Evolutionary conservation across 2,329 filamentous ascomycete species (phyloP), one percentile per base, ranked within the genome.

Genomic region (Talaromyces amestolkiae): DNA sequence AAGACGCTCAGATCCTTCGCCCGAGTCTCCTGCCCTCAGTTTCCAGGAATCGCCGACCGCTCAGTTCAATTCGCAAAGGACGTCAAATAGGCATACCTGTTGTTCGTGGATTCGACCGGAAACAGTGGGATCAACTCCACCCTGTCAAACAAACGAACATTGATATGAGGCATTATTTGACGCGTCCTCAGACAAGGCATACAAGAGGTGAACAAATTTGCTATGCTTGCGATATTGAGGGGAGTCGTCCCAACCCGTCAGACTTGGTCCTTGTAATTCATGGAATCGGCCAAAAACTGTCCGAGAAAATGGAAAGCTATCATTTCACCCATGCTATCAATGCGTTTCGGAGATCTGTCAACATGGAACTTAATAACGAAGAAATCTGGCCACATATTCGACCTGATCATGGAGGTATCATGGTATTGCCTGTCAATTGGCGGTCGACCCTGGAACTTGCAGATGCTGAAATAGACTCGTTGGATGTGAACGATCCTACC

Each of bases 301-400:
- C 93, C 0, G 93, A 99, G 75, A 85, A 93, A 13, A 92, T 98
- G 67, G 94, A 98, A 77, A 97, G 92, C 71, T 99, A 93, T 72
- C 92, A 98, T 76, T 99, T 99, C 72, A 99, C 95, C 0, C 94
- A 98, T 76, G 91, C 93, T 5, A 94, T 98, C 75, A 98, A 97
- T 73, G 87, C 89, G 0, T 95, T 99, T 70, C 88, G 95, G 13
- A 86, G 93, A 66, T 88, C 92, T 22, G 86, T 98, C 65, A 97
- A 97, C 70, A 82, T 93, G 59, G 93, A 99, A 74, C 84, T 97
- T 45, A 86, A 87, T 35, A 91, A 85, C 39, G 87, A 90, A 2
- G 83, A 85, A 9, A 89, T 97, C n/a, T 91, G 89, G 75, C 84
- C 87, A 0, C 85, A 92, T 63, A 83, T 97, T 19, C 87, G 93